Evolutionary conservation across 2,329 filamentous ascomycete genomes (phyloP), one percentile per base, ranked within the genome.

Genomic region (Davidsoniella virescens): DNA sequence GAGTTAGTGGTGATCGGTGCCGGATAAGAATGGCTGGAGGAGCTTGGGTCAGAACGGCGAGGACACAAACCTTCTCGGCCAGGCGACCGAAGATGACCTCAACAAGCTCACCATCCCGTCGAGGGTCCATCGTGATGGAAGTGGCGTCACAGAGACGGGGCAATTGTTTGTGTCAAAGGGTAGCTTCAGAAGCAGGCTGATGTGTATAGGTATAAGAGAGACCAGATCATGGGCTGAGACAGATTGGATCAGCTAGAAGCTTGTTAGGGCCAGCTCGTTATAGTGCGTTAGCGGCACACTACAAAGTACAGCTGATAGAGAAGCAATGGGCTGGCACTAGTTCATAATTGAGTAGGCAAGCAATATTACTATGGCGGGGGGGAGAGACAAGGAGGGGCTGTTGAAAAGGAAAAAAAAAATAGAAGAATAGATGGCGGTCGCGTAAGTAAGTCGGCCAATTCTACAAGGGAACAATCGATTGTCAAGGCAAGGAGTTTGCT

Each of bases 61-160:
- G 26, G 37, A 14, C 20, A 57, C 61, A 57, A 71, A 80, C 77
- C 68, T 76, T 73, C 53, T 72, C 71, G 50, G 71, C 70, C 52
- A 78, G 66, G 61, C 75, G 72, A 60, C 76, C 73, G 57, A 78
- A 72, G 56, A 78, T 66, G 62, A 70, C 73, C 62, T 69, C 67
- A 54, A 78, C 72, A 57, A 78, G 65, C 61, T 68, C 69, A 56
- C 69, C 67, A 62, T 77, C 73, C 61, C 70, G 69, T 9, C 29
- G 40, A 23, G 49, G 47, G 48, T 49, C 49, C 52, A 54, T 54
- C 16, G 49, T 49, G 42, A 36, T 37, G 38, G 14, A 42, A 33
- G 16, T 33, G 16, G 29, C 29, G 29, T 33, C 29, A 33, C 9
- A 3, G n/a, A 41, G 16, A 17, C 29, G 16, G 39, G 39, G 16